Percentiles rank a stretch among this genome's conserved stretches.
These are phyloP conservation scores for Dioszegia crocea DNA, from an alignment of 768 basidiomycete species.

Conservation along the genomic window DNA sequence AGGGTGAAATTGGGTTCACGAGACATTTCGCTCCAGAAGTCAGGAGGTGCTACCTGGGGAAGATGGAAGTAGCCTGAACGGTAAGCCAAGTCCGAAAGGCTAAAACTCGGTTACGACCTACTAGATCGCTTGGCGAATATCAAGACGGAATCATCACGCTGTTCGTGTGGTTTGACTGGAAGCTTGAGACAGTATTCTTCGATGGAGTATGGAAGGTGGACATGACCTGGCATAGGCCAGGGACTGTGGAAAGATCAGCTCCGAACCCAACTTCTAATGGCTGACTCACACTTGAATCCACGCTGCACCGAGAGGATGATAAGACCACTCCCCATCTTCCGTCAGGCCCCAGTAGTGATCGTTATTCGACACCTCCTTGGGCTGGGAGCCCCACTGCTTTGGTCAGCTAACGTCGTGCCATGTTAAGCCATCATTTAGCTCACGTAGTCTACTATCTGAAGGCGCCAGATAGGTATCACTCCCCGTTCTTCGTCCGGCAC, in stretches of 20 bases:
- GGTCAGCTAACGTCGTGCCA: slow-evolving; percentile 1
- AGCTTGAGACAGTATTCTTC: slow-evolving; percentile 39
- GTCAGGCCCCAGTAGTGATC: slow-evolving; percentile 37
- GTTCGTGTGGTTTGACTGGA: slow-evolving; percentile 22
- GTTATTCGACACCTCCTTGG: slow-evolving; percentile 27
- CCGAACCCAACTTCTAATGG: neutral
- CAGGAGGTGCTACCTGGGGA: slow-evolving; percentile 17
- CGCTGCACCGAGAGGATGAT: slow-evolving; percentile 35
- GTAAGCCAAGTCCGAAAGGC: neutral
- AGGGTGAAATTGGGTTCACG: slow-evolving; percentile 23
- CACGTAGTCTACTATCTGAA: slow-evolving; percentile 45
- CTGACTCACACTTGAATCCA: slow-evolving; percentile 4
- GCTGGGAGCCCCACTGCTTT: slow-evolving; percentile 41
- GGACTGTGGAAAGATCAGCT: slow-evolving; percentile 21
- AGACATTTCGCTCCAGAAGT: slow-evolving; percentile 31
- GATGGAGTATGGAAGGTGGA: slow-evolving; percentile 45
- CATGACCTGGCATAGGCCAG: slow-evolving; percentile 41
- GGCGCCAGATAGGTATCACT: slow-evolving; percentile 40
- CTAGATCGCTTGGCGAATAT: slow-evolving; percentile 42
- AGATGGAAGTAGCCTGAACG: slow-evolving; percentile 38
- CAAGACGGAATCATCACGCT: slow-evolving; percentile 32
- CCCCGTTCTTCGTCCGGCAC: slow-evolving; percentile 43
- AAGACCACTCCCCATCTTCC: slow-evolving; percentile 36
- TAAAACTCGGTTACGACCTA: slow-evolving; percentile 2
- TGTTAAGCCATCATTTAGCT: slow-evolving; percentile 2